Percentiles rank a stretch among this genome's conserved stretches.
These are phyloP conservation scores for Sporothrix inflata DNA, from an alignment of 2,329 filamentous ascomycete species.

Conservation along the genomic window DNA sequence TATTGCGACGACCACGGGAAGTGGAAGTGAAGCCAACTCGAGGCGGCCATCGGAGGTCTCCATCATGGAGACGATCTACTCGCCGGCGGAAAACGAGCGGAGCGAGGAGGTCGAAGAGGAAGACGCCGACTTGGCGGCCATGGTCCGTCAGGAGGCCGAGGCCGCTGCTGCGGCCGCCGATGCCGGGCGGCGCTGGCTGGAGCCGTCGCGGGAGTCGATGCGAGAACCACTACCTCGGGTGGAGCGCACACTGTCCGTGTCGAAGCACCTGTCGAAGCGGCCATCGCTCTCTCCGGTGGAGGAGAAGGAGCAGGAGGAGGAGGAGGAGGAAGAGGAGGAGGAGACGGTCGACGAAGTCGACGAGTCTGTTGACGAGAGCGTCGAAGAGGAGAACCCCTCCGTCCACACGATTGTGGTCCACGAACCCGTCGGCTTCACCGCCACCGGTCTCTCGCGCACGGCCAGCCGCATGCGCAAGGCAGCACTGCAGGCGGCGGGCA, in stretches of 20 bases:
- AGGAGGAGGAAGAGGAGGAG: not conserved
- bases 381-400: not conserved
- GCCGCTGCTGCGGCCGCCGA: not conserved
- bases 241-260: not conserved
- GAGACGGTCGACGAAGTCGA: not conserved
- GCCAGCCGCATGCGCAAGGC: conserved; percentile 28
- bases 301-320: conserved; percentile 12
- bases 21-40: not conserved
- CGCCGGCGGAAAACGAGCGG: not conserved
- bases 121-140: not conserved
- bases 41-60: conserved; percentile 13
- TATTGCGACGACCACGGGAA: not conserved
- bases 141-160: conserved; percentile 14
- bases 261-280: not conserved
- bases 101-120: not conserved
- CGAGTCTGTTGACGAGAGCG: not conserved
- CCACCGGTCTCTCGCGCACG: conserved; percentile 17
- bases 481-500: not conserved
- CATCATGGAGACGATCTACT: conserved; percentile 23
- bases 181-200: conserved; percentile 17
- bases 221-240: not conserved
- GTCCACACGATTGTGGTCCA: conserved; percentile 26
- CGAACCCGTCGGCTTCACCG: not conserved
- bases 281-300: conserved; percentile 8
- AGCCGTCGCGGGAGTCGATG: conserved; percentile 12